Evolutionary conservation across 2,329 filamentous ascomycete species (phyloP), one percentile per base, ranked within the genome.

Genomic region (Colletotrichum eleusines): DNA sequence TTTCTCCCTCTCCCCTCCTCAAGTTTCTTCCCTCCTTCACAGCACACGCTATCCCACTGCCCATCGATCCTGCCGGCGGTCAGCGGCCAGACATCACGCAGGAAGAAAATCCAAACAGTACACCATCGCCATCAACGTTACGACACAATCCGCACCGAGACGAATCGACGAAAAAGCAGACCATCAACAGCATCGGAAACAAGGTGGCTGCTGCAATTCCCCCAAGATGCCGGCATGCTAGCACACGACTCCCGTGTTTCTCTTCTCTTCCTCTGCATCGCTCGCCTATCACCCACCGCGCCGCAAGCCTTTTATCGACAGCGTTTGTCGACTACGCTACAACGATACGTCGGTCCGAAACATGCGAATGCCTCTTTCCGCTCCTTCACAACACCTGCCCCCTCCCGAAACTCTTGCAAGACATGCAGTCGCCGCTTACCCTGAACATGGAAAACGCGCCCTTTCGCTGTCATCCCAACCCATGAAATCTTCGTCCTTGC

Each of bases 171-270:
- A 12, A 50, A n/a, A 28, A 63, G 38, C 33, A 26, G 40, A 20
- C 28, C 38, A 16, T n/a, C 46, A 7, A 58, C 57, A 28, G 50
- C 14, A 60, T 35, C 55, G 26, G 35, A 53, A 50, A 59, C 58
- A 38, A 69, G 64, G 51, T 46, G 69, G 63, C 64, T 51, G 51
- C 53, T 63, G 59, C 59, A 50, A 53, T n/a, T 38, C 31, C 51
- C 58, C 64, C 69, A 72, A 72, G 61, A 72, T 72, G 69, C 69
- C 60, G 66, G 62, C 20, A 71, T 72, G 70, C 55, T 72, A 72
- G 69, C 16, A 46, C 69, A 62, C 60, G 31, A 66, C 35, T 33
- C 55, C 51, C 55, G 60, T 70, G 53, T 57, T 57, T 57, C 20
- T 46, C 46, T 60, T 62, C 31, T 61, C 23, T 44, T 40, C 55